Conservation (phyloP, 2,329 filamentous ascomycete genomes). For the Dactylellina sp. region DNA sequence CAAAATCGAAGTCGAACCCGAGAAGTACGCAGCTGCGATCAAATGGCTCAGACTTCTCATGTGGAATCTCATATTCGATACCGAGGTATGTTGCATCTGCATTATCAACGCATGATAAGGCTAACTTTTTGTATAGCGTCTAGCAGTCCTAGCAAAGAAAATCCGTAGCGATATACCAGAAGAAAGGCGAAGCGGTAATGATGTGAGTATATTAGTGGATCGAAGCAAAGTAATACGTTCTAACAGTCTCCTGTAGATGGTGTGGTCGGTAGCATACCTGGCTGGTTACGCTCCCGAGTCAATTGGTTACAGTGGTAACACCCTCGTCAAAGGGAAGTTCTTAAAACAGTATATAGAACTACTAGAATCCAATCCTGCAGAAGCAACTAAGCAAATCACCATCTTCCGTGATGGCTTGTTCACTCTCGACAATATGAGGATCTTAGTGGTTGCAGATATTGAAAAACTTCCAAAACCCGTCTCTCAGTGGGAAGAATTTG, state of each 20-base stretch:
- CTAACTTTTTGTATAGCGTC: conserved; percentile 49
- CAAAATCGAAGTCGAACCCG: conserved; percentile 84
- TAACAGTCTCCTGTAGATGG: conserved; percentile 32
- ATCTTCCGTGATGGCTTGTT: conserved; percentile 80
- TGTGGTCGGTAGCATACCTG: conserved; percentile 38
- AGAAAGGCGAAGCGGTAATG: conserved; percentile 84
- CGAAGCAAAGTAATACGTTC: background rate
- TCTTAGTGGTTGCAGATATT: conserved; percentile 85
- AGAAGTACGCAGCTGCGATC: conserved; percentile 85
- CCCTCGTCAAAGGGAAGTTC: conserved; percentile 88
- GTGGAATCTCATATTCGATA: conserved; percentile 89
- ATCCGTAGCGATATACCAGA: conserved; percentile 92
- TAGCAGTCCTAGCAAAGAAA: conserved; percentile 71
- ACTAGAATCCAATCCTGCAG: conserved; percentile 78
- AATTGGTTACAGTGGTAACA: conserved; percentile 79
- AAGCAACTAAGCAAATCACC: conserved; percentile 81
- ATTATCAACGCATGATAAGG: background rate
- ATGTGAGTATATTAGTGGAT: conserved; percentile 59
- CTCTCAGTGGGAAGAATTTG: conserved; percentile 79
- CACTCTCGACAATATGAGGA: conserved; percentile 84
- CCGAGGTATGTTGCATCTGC: conserved; percentile 65
- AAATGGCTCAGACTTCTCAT: conserved; percentile 87
- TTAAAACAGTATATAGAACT: conserved; percentile 86
- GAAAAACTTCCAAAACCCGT: conserved; percentile 79
- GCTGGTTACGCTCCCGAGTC: conserved; percentile 77